Conservation (phyloP, 2,329 filamentous ascomycete species). For the Penicillium sp. region DNA sequence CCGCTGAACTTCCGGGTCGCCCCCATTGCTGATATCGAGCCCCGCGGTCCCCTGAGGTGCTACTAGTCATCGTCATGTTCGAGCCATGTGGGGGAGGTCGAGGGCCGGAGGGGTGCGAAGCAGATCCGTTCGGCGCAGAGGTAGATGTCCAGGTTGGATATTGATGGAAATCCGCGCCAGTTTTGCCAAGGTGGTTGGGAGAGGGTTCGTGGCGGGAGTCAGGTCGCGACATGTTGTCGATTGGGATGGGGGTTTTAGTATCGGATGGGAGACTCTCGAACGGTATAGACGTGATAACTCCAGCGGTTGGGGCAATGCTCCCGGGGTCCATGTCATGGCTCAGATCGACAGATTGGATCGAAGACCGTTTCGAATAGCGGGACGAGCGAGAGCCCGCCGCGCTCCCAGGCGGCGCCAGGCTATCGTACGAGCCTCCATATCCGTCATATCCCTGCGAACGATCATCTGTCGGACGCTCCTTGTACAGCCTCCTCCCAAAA, state of each 20-base stretch:
- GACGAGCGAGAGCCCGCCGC: conserved; percentile 71
- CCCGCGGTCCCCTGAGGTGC: conserved; percentile 69
- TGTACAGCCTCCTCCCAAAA: conserved; percentile 78
- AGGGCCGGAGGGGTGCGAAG: conserved; percentile 63
- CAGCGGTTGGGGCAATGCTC: conserved; percentile 74
- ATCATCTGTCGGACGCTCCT: conserved; percentile 74
- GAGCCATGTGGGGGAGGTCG: conserved; percentile 62
- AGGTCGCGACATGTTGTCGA: conserved; percentile 72
- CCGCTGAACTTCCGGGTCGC: conserved; percentile 60
- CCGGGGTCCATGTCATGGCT: conserved; percentile 63
- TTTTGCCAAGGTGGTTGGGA: conserved; percentile 82
- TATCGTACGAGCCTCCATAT: conserved; percentile 59
- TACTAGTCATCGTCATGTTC: conserved; percentile 70
- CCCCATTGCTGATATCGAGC: conserved; percentile 81
- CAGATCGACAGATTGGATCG: conserved; percentile 71
- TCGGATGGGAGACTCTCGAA: conserved; percentile 74
- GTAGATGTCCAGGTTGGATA: conserved; percentile 75
- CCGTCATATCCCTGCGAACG: conserved; percentile 63
- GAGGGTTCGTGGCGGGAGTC: conserved; percentile 72
- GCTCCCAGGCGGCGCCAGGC: conserved; percentile 65
- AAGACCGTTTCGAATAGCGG: conserved; percentile 73
- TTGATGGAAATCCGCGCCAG: conserved; percentile 80
- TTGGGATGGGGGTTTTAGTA: conserved; percentile 69
- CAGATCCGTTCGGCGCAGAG: conserved; percentile 51
- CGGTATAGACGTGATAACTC: conserved; percentile 84